Conservation (phyloP, 2,329 filamentous ascomycete genomes). For the Dryadomyces quercus-mongolicae region DNA sequence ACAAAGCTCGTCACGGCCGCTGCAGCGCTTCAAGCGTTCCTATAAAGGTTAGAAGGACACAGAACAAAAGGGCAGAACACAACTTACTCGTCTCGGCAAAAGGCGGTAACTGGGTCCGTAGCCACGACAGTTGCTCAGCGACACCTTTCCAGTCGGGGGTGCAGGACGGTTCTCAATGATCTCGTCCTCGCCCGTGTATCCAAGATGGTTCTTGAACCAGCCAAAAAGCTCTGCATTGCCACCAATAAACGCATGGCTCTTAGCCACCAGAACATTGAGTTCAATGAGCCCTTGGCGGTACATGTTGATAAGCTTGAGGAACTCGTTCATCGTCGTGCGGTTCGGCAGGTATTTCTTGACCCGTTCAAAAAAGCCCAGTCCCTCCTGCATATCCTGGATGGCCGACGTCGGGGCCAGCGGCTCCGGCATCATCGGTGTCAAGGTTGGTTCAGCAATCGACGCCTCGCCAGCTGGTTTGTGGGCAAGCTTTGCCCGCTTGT, state of each 20-base stretch:
- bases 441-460: constrained; percentile 64
- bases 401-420: constrained; percentile 68
- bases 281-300: constrained; percentile 91
- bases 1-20: constrained; percentile 89
- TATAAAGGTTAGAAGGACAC: background rate
- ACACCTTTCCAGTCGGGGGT: constrained; percentile 69
- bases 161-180: constrained; percentile 67
- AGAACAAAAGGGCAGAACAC: background rate
- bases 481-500: constrained; percentile 62
- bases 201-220: constrained; percentile 78
- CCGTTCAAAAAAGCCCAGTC: constrained; percentile 87
- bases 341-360: constrained; percentile 95
- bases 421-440: constrained; percentile 80
- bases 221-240: constrained; percentile 78
- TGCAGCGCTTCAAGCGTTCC: constrained; percentile 84
- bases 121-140: constrained; percentile 89
- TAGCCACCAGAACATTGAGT: constrained; percentile 67
- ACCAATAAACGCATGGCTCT: constrained; percentile 76
- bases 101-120: constrained; percentile 91
- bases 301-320: constrained; percentile 91
- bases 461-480: constrained; percentile 53
- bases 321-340: constrained; percentile 85
- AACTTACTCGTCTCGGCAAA: constrained; percentile 62
- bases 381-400: constrained; percentile 66
- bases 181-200: constrained; percentile 64